Base-by-base conservation (phyloP, 1,284 basidiomycete species). In the Ustilago cynodontis region DNA sequence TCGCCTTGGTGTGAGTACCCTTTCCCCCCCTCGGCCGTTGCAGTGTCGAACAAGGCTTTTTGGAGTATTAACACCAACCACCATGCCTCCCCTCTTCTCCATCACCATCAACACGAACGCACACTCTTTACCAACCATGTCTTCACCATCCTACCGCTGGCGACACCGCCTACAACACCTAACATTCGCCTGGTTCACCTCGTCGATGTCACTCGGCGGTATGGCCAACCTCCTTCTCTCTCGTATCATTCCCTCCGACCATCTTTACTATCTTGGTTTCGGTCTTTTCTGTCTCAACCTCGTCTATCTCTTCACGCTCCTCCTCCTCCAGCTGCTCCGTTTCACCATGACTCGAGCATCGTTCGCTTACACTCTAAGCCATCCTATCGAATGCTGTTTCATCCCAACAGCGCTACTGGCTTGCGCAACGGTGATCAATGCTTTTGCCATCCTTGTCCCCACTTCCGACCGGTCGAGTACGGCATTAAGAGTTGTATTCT, bases 351-450 rank as follows among this genome's bases (percentile, higher is more conserved):
- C 62, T 1, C 54, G 29, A 0, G 70, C 65, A 0, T 29, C 49
- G 2, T 6, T 77, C 2, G 0, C 16, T 3, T 65, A 57, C 29
- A 68, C 71, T 0, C 55, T 78, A 11, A 14, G 33, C 5, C 69
- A 78, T 39, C 75, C 75, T 13, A 62, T 68, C 61, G 75, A 78
- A 29, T 60, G 63, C 50, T 54, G 69, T 41, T 78, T 78, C 58
- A n/a, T 78, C 22, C 71, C 66, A 14, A 75, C 75, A 0, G 31
- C 53, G 2, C 37, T 69, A 1, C 57, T 78, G 3, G 70, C 71
- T 10, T 56, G 33, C 22, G 75, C 75, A 0, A 78, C 75, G 16
- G 20, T 68, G 16, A 63, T 74, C 53, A 67, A 63, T 28, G 58
- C 66, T 0, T 18, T 57, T 4, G 29, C 56, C 6, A 26, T 11